Conservation (phyloP, 2,329 filamentous ascomycete species). For the Penicillium fuscoglaucum region DNA sequence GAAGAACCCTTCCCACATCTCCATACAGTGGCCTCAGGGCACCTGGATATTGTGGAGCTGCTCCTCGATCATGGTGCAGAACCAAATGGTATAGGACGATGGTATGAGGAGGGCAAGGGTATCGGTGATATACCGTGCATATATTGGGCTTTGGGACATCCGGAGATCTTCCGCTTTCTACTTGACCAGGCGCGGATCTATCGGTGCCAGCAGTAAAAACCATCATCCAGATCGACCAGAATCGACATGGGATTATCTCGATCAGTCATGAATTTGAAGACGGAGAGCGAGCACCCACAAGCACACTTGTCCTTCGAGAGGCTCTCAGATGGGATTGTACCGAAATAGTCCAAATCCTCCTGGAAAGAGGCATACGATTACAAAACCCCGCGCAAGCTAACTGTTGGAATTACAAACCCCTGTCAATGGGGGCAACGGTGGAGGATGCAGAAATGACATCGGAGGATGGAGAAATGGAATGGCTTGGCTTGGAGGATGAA, state of each 20-base stretch:
- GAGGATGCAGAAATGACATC: not conserved
- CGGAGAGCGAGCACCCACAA: not conserved
- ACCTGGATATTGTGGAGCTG: not conserved
- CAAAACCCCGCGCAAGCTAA: too few species aligned
- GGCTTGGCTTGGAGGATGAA: not conserved
- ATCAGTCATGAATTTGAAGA: not conserved
- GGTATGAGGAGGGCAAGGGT: not conserved
- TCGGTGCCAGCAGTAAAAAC: not conserved
- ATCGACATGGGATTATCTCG: not conserved
- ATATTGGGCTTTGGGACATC: not conserved
- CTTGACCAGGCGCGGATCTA: not conserved
- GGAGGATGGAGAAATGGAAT: not conserved
- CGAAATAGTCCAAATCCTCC: not conserved
- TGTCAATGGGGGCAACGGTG: not conserved
- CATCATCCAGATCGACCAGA: not conserved
- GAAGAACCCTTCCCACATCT: not conserved
- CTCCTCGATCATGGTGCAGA: not conserved
- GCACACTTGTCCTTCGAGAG: not conserved
- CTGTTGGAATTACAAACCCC: not conserved
- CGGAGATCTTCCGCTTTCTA: not conserved
- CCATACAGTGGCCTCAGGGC: not conserved
- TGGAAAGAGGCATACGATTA: not conserved
- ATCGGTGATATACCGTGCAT: not conserved
- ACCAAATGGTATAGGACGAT: not conserved
- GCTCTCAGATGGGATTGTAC: not conserved